Evolutionary conservation across 371 early-diverging fungal species (phyloP).

Genomic region (Blakeslea trispora): DNA sequence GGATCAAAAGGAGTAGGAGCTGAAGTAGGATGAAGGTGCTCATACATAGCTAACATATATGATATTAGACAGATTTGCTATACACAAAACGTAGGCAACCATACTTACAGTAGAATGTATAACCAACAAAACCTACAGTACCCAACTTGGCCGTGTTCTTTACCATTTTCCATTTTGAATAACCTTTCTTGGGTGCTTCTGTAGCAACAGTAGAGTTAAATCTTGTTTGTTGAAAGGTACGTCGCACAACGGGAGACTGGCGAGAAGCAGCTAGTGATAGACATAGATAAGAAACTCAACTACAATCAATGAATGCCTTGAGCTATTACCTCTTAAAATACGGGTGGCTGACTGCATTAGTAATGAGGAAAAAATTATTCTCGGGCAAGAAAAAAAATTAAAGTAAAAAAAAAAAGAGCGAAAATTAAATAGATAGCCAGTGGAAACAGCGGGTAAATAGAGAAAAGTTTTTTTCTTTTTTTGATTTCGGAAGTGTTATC

Average conservation of each 20-base stretch:
- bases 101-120: slow-evolving; percentile 25
- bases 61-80: background rate
- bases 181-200: slow-evolving; percentile 7
- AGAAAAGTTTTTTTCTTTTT: background rate
- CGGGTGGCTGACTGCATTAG: slow-evolving; percentile 18
- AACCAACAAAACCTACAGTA: slow-evolving; percentile 22
- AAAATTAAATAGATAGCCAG: background rate
- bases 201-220: slow-evolving; percentile 20
- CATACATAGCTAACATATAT: slow-evolving; percentile 51
- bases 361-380: background rate
- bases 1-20: slow-evolving; percentile 71
- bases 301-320: too few relatives aligned
- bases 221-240: slow-evolving; percentile 23
- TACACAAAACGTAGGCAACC: background rate
- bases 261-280: slow-evolving; percentile 17
- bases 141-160: slow-evolving; percentile 22
- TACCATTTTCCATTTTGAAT: slow-evolving; percentile 24
- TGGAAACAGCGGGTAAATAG: background rate
- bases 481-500: background rate
- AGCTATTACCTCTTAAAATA: slow-evolving; percentile 21
- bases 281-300: too few relatives aligned
- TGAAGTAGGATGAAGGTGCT: slow-evolving; percentile 59
- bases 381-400: background rate
- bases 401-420: background rate
- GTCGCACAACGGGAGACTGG: slow-evolving; percentile 28